Evolutionary conservation across 2,329 filamentous ascomycete genomes (phyloP), one percentile per base, ranked within the genome.

Genomic region (Dothideomycetes sp.): DNA sequence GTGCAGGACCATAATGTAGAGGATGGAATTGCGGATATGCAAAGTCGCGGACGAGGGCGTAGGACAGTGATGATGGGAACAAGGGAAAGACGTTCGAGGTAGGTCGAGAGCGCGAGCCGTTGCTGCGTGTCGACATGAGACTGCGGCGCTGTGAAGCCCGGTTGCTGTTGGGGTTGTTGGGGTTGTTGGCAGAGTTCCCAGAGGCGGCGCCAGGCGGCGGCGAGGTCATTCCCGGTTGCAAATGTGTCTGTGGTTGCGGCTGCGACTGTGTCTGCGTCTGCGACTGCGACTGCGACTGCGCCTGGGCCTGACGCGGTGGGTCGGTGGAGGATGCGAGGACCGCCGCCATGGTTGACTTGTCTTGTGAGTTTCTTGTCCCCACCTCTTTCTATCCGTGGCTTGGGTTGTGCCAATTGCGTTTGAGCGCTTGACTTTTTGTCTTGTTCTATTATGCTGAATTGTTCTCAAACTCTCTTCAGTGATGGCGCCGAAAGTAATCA

Each of bases 41-140:
- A 65, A 96, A 98, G 69, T 98, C 91, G 55, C 91, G 82, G 49
- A 98, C 88, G 31, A 85, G 71, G n/a, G 87, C 80, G 61, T 95
- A 95, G 5, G 84, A 64, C 13, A 95, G 74, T 57, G 80, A 94
- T 44, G 87, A 91, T 53, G 86, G 82, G 62, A 86, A 91, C 53
- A 82, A 69, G 12, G 86, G 83, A 56, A 91, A 89, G 47, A 84
- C 73, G 55, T 35, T 36, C 1, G 45, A 47, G 9, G 45, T 32
- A 5, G 44, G 45, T 31, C 45, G 35, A 13, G 45, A 47, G 37
- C 37, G 37, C 13, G 23, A 25, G 31, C 32, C 30, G 16, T 31
- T 41, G 39, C n/a, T 9, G 28, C 39, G 39, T 18, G 31, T 35
- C 25, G 39, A 41, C 31, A 35, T 34, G 31, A 35, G 39, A 23